phyloP scores from a whole-genome alignment of 2,329 filamentous ascomycete genomes.

The Pezicula radicicola region DNA sequence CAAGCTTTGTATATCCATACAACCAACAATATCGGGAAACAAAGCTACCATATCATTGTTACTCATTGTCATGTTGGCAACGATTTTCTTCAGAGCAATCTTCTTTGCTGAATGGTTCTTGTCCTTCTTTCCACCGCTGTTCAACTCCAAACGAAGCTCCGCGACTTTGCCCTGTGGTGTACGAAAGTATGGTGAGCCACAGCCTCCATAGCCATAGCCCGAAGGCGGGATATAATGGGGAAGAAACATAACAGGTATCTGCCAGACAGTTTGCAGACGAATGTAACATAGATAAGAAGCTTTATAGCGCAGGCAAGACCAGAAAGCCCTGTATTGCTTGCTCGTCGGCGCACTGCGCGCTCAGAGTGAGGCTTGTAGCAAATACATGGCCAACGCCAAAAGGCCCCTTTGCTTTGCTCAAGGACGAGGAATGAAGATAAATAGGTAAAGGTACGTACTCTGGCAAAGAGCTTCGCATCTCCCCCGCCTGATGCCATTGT shows the following conservation, averaged over 20 bases:
- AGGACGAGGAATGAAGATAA: conserved; percentile 17
- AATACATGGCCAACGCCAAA: neutral
- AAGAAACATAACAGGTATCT: conserved; percentile 24
- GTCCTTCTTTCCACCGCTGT: conserved; percentile 94
- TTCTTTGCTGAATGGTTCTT: conserved; percentile 95
- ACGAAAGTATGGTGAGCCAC: conserved; percentile 27
- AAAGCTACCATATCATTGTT: conserved; percentile 99
- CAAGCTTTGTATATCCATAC: conserved; percentile 91
- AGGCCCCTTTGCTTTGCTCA: conserved; percentile 6
- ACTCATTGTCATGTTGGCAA: conserved; percentile 99
- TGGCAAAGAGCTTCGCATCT: conserved; percentile 98
- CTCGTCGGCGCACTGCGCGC: neutral
- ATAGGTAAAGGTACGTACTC: conserved; percentile 60
- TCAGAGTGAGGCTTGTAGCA: neutral
- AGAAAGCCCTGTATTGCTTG: neutral
- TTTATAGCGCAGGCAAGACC: neutral
- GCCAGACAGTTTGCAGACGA: neutral
- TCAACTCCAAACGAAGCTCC: conserved; percentile 91
- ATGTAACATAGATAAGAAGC: neutral
- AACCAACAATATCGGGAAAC: conserved; percentile 91
- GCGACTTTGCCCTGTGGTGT: conserved; percentile 92
- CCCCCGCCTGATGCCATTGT: conserved; percentile 58
- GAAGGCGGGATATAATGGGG: conserved; percentile 24
- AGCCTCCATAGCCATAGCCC: conserved; percentile 13
- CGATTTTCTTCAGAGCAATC: conserved; percentile 98